Conservation (phyloP, 2,329 filamentous ascomycete genomes). For the Tetracladium maxilliforme region DNA sequence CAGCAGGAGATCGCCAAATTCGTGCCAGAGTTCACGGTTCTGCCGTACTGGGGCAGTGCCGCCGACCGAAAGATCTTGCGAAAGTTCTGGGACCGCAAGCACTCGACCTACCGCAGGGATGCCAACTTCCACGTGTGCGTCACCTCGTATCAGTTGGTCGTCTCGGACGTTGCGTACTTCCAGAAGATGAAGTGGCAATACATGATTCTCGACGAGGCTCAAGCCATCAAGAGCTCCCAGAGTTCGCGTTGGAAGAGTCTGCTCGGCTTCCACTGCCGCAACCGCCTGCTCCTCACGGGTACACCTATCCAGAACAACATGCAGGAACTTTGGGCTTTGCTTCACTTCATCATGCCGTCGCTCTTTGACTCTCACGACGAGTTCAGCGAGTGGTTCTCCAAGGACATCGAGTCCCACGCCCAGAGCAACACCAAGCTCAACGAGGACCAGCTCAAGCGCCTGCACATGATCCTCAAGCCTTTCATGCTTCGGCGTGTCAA, state of each 20-base stretch:
- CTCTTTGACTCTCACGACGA: slow-evolving; percentile 90
- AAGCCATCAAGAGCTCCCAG: slow-evolving; percentile 95
- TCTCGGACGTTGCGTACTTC: slow-evolving; percentile 92
- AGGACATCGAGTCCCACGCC: slow-evolving; percentile 94
- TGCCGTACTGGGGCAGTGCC: slow-evolving; percentile 95
- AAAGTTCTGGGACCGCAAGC: slow-evolving; percentile 98
- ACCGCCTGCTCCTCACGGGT: slow-evolving; percentile 82
- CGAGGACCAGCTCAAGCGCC: slow-evolving; percentile 87
- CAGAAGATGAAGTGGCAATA: slow-evolving; percentile 99
- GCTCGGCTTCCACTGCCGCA: slow-evolving; percentile 87
- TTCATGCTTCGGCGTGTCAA: slow-evolving; percentile 99
- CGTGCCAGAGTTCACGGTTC: slow-evolving; percentile 83
- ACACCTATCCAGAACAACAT: slow-evolving; percentile 99
- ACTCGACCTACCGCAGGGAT: slow-evolving; percentile 86
- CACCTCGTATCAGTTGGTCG: slow-evolving; percentile 93
- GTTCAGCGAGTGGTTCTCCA: slow-evolving; percentile 89
- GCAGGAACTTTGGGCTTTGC: slow-evolving; percentile 93
- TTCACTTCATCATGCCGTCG: slow-evolving; percentile 99
- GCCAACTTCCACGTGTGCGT: slow-evolving; percentile 92
- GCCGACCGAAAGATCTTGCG: slow-evolving; percentile 89
- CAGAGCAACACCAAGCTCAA: slow-evolving; percentile 99
- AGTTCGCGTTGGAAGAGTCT: slow-evolving; percentile 96
- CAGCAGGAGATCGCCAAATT: slow-evolving; percentile 96
- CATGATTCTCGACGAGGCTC: slow-evolving; percentile 98
- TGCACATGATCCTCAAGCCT: slow-evolving; percentile 98